Evolutionary conservation across 257 asterid genomes (phyloP), one percentile per base, ranked within the genome.

Genomic region (Datura wrightii): DNA sequence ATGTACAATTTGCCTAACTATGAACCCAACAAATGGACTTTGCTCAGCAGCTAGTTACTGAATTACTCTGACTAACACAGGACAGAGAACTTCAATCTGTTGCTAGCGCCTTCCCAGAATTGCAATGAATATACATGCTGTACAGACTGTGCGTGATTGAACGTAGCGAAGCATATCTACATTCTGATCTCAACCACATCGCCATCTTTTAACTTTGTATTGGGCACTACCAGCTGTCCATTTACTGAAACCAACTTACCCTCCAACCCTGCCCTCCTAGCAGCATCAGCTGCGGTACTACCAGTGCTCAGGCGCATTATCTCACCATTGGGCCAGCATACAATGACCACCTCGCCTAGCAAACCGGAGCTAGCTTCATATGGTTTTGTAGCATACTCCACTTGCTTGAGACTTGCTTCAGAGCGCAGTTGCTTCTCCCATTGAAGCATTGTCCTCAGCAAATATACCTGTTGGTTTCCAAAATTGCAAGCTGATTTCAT

Each of bases 241-340:
- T 96, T 96, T 79, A 96, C 88, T 0, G 95, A 94, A 70, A 96
- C 99, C 54, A 93, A 85, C 89, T 90, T 94, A 19, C 99, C 99
- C 3, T 94, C 99, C 1, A 90, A 71, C 15, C 99, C 99, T 76
- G 87, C 92, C 85, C 96, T 87, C 87, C 91, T 90, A 59, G 98
- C 99, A 85, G 98, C 99, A 86, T 96, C 99, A 53, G 94, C 99
- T 8, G 99, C 99, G 0, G 99, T 96, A 92, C 99, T 96, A 37
- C 99, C 99, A n/a, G 87, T 90, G 55, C 92, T 89, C 89, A 94
- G 80, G 82, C 98, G 89, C 98, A 94, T 91, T 84, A 96, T 94
- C 83, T 92, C 99, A 53, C 99, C 98, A 53, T 92, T 87, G 8
- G 99, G 98, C 99, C 98, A 96, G 82, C 98, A 93, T 58, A 96